Evolutionary conservation across 495 filamentous ascomycete species (phyloP), one percentile per base, ranked within the genome.

Genomic region (Penicillium ochrochloron): DNA sequence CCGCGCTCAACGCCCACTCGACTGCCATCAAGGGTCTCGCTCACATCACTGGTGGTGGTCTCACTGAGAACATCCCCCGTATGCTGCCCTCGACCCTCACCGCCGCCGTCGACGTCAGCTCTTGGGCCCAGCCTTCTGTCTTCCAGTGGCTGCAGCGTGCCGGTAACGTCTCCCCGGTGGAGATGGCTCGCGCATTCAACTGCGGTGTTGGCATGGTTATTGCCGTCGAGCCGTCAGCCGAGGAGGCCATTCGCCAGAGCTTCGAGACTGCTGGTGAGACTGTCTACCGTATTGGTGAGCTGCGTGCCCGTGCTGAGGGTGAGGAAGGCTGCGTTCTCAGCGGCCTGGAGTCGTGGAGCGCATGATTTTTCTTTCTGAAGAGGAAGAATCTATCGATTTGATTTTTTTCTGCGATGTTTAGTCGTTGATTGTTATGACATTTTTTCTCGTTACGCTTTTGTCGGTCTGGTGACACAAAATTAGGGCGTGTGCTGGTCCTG

Each of bases 161-260:
- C 27, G 95, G 93, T n/a, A 88, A 88, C 62, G 82, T 99, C 14
- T 82, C 81, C 44, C 79, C 89, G 0, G 56, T 73, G 12, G 96
- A 99, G 83, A 92, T 98, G 83, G 90, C 87, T 35, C 83, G 92
- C 61, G 91, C 91, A n/a, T 98, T 96, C 83, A 99, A 99, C 80
- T 92, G 87, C 25, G 95, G 95, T 58, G 74, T 99, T 25, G 95
- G 95, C 53, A 97, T 98, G 92, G 90, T 97, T 5, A 73, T 94
- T 9, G 93, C 92, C 9, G 92, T 97, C 0, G 82, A 80, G 21
- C 56, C 69, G 1, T 61, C 71, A 14, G 59, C 65, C 10, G 71
- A 65, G 65, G 70, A 60, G 33, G 71, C 61, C 25, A 57, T 74
- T 19, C 71, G 71, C 31, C 75, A 78, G 65, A 85, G 72, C 48